Conservation (phyloP, 1,284 basidiomycete genomes). For the Irpex sp. region DNA sequence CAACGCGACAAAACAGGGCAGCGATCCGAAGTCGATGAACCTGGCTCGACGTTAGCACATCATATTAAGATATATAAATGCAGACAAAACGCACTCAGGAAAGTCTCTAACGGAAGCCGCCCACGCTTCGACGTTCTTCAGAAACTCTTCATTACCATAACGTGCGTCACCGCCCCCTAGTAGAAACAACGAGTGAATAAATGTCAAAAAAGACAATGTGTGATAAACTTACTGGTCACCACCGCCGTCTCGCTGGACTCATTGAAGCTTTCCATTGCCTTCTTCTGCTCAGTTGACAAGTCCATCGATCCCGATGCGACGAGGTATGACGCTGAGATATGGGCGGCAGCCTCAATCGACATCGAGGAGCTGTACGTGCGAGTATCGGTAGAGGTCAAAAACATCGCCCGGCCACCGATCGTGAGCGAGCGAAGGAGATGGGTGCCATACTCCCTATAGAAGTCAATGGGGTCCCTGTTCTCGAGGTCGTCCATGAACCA, state of each 20-base stretch:
- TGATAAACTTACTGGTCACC: not conserved
- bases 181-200: not conserved
- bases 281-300: not conserved
- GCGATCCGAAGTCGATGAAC: not conserved
- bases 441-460: not conserved
- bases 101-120: not conserved
- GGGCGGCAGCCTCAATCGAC: not conserved
- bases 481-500: not conserved
- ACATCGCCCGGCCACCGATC: not conserved
- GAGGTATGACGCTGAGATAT: not conserved
- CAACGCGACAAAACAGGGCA: not conserved
- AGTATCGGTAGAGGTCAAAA: not conserved
- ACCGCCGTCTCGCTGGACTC: not conserved
- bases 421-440: not conserved
- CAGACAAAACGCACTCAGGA: not conserved
- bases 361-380: not conserved
- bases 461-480: not conserved
- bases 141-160: not conserved
- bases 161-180: not conserved
- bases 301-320: not conserved
- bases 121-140: not conserved
- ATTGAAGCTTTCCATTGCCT: not conserved
- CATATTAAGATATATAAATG: not conserved
- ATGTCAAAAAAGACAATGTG: not conserved
- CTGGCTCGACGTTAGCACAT: not conserved